A percentile compares a stretch with the other conserved stretches of the same genome.
Conservation (phyloP, 164 flowering plant genomes). For the Dillenia turbinata region DNA sequence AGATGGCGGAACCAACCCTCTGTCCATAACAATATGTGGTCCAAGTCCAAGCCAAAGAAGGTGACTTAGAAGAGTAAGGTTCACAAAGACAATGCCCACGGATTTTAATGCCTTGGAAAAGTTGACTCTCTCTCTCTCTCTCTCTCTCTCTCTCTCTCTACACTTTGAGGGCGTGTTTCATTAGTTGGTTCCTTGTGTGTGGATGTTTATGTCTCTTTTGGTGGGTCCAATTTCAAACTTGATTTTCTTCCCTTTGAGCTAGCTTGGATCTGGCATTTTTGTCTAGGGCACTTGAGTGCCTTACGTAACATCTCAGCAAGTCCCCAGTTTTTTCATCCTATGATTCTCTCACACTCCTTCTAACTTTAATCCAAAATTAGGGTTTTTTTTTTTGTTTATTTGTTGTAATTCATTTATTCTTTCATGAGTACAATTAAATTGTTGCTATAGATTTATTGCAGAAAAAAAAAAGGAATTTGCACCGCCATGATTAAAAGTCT, state of each 20-base stretch:
- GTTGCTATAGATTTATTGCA: too few relatives aligned
- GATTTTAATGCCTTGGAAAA: conserved; percentile 17
- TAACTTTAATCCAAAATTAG: too few relatives aligned
- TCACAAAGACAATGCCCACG: conserved; percentile 16
- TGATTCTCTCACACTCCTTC: neutral
- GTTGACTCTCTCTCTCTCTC: neutral
- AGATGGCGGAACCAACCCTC: conserved; percentile 9
- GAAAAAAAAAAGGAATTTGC: too few relatives aligned
- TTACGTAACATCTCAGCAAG: neutral
- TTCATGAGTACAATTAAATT: too few relatives aligned
- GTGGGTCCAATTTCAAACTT: conserved; percentile 5
- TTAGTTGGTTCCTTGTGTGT: conserved; percentile 2
- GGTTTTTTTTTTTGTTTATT: too few relatives aligned
- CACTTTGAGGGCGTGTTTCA: neutral
- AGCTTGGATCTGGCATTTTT: neutral
- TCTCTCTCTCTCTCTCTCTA: too few relatives aligned
- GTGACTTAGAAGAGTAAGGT: conserved; percentile 8
- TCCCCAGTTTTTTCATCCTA: neutral
- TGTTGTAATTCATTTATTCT: too few relatives aligned
- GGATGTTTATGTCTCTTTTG: neutral
- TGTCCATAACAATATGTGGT: neutral
- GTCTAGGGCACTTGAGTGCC: neutral
- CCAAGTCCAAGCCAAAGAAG: too few relatives aligned
- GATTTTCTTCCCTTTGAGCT: neutral
- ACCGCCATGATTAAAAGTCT: too few relatives aligned